Conservation (phyloP, 2,329 filamentous ascomycete genomes). For the Lasiodiplodia sp. region DNA sequence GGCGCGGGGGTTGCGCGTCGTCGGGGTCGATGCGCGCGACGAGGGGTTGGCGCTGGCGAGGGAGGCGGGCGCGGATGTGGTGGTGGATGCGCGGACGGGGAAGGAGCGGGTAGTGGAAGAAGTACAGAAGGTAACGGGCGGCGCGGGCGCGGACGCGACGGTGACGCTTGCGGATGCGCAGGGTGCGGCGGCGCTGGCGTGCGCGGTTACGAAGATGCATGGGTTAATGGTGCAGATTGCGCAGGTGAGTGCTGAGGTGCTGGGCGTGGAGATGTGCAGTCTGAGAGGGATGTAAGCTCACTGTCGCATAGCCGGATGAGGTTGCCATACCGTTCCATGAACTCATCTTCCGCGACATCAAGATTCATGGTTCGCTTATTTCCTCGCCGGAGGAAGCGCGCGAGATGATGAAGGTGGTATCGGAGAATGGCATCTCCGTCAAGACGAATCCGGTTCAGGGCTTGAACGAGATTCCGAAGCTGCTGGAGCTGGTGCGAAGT, state of each 20-base stretch:
- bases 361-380: conserved; percentile 57
- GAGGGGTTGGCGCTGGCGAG: conserved; percentile 58
- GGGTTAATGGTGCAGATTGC: conserved; percentile 66
- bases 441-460: conserved; percentile 61
- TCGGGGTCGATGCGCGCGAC: conserved; percentile 64
- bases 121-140: conserved; percentile 57
- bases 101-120: conserved; percentile 57
- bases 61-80: conserved; percentile 58
- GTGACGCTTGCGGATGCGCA: conserved; percentile 63
- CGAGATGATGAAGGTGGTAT: conserved; percentile 58
- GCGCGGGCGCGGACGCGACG: conserved; percentile 59
- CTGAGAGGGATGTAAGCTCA: background rate
- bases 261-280: too few species aligned
- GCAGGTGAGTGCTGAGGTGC: conserved; percentile 47
- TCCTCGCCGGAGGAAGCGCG: conserved; percentile 53
- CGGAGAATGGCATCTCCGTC: conserved; percentile 56
- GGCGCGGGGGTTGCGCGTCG: conserved; percentile 58
- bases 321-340: conserved; percentile 54
- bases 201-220: conserved; percentile 66
- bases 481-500: conserved; percentile 58
- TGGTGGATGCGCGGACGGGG: conserved; percentile 60
- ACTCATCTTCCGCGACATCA: conserved; percentile 62
- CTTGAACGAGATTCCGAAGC: conserved; percentile 58
- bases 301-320: conserved; percentile 41
- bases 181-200: conserved; percentile 58